Base-by-base conservation (phyloP, 208 protist species). In the Trypanosoma vivax region DNA sequence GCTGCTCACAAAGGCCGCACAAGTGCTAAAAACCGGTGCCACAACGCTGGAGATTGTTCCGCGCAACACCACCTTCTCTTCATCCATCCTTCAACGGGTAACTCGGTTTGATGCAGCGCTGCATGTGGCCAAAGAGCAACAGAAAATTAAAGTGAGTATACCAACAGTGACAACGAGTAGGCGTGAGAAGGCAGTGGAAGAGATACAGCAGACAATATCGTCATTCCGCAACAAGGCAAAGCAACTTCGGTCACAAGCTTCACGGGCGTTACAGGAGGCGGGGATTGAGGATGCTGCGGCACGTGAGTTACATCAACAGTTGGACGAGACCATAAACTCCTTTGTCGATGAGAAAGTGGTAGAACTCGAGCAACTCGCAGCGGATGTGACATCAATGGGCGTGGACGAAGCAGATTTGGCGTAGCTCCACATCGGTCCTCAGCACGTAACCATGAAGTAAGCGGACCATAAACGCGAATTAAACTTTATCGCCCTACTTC, bases 311-410 rank as follows among this genome's bases (percentile, higher is more conserved):
- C 25, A 66, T n/a, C 56, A 64, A 16, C 43, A 56, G 21, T 51
- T 93, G 33, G 81, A 88, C 54, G 45, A 55, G n/a, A 74, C 73
- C 7, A 55, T 75, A 5, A 66, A 73, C 33, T 35, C 63, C 9
- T 93, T 90, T 47, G 67, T 79, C 19, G 82, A 86, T 41, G 85
- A 93, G 42, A 87, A 89, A 53, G 60, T 66, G 46, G 55, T 43
- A 19, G 81, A 93, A 60, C 54, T 93, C 38, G 67, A 93, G 60
- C 53, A 79, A 30, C 39, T 90, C 9, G 55, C 76, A 10, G 73
- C 74, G 54, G 75, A 88, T 49, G 82, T 93, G n/a, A 86, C 83
- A 61, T 83, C 80, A 18, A 89, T 92, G 79, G 84, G 84, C 21
- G 63, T 78, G 23, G 84, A 89, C 34, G 84, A 92, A 64, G 74